Percentiles rank a stretch among this genome's conserved stretches.
phyloP scores from a whole-genome alignment of 163 green algal genomes.

The Coccomyxa subellipsoidea region DNA sequence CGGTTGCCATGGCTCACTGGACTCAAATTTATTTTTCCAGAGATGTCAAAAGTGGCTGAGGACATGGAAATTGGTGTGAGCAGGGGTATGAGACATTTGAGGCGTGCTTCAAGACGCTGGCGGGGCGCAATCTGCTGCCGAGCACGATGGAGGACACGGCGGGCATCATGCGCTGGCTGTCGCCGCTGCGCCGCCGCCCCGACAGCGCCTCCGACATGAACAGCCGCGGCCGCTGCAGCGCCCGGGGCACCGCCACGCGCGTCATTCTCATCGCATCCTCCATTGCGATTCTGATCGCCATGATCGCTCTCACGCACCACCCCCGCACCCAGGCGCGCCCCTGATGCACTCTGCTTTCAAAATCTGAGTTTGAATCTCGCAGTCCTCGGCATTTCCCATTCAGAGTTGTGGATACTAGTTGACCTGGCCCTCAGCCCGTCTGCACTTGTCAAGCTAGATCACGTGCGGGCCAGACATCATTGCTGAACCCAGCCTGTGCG shows the following conservation, averaged over 20 bases:
- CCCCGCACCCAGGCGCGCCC: not conserved
- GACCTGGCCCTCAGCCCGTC: no score
- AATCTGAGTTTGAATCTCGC: no score
- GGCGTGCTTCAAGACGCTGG: not conserved
- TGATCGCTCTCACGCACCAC: not conserved
- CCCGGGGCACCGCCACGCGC: not conserved
- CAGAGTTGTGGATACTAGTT: no score
- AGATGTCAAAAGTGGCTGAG: no score
- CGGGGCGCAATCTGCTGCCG: slow-evolving; percentile 1
- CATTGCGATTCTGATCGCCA: not conserved
- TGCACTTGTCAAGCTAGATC: no score
- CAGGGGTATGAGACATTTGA: slow-evolving; percentile 10
- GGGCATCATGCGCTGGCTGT: slow-evolving; percentile 1
- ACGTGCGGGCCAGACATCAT: no score
- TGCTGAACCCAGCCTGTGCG: no score
- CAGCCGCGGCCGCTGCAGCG: not conserved
- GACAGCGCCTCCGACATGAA: not conserved
- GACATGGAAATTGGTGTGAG: no score
- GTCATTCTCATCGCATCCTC: not conserved
- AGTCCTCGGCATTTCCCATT: no score
- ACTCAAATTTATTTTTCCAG: no score
- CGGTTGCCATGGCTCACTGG: no score
- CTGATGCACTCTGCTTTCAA: no score
- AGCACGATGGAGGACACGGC: not conserved
- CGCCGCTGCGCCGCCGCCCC: not conserved